phyloP scores from a whole-genome alignment of 2,329 filamentous ascomycete genomes.

The Metarhizium robertsii region DNA sequence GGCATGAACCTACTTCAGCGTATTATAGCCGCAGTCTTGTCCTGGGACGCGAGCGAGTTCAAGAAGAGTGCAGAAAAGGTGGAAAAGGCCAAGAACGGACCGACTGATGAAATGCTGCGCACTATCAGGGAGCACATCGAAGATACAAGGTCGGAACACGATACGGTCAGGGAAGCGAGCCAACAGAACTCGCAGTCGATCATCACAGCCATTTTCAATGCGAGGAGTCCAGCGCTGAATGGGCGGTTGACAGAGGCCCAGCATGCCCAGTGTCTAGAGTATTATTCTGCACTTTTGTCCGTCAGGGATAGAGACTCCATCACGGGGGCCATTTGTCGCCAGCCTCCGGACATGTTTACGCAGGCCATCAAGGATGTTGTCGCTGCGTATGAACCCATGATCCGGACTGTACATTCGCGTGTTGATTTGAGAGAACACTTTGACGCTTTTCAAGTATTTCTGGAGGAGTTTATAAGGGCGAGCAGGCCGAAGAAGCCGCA shows the following conservation, averaged over 20 bases:
- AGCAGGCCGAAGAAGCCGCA: constrained; percentile 33
- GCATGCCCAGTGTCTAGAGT: constrained; percentile 57
- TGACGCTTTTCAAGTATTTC: constrained; percentile 55
- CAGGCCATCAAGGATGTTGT: constrained; percentile 55
- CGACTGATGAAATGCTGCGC: constrained; percentile 50
- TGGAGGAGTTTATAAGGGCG: constrained; percentile 60
- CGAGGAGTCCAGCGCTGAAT: constrained; percentile 34
- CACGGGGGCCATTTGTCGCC: constrained; percentile 54
- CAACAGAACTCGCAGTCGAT: constrained; percentile 46
- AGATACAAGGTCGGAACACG: constrained; percentile 44
- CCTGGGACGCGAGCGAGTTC: constrained; percentile 65
- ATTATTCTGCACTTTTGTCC: constrained; percentile 60
- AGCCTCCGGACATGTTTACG: constrained; percentile 65
- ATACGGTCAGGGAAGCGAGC: constrained; percentile 49
- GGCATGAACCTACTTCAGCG: constrained; percentile 74
- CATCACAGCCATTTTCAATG: constrained; percentile 53
- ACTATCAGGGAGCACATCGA: constrained; percentile 51
- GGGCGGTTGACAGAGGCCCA: constrained; percentile 45
- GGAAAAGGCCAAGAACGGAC: constrained; percentile 49
- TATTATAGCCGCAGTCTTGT: constrained; percentile 64
- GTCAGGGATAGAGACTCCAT: constrained; percentile 67
- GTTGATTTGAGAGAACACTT: constrained; percentile 64
- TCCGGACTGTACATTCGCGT: constrained; percentile 60
- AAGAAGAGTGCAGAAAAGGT: constrained; percentile 55
- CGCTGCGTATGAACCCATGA: constrained; percentile 63